Percentiles rank a stretch among this genome's conserved stretches.
phyloP scores from a whole-genome alignment of 305 asterid species.

The Withania somnifera region DNA sequence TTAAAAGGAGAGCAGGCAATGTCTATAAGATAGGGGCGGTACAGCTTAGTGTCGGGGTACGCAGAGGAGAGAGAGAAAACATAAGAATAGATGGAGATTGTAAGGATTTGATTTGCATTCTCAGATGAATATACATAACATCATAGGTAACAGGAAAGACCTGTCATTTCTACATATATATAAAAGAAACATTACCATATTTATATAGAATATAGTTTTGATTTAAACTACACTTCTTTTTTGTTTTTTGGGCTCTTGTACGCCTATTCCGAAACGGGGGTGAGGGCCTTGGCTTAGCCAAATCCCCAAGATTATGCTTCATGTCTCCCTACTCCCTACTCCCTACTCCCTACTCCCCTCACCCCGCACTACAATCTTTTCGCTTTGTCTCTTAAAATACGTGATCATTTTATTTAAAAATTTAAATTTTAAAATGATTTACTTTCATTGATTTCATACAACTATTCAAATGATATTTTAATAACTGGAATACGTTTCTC shows the following conservation, averaged over 20 bases:
- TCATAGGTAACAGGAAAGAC: conserved; percentile 14
- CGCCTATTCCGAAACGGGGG: conserved; percentile 42
- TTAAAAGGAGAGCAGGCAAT: neutral
- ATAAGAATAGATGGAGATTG: conserved; percentile 3
- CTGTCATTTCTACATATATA: conserved; percentile 32
- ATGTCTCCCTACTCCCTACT: conserved; percentile 17
- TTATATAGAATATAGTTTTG: neutral
- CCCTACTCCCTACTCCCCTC: too few relatives aligned
- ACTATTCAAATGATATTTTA: neutral
- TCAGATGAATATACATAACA: neutral
- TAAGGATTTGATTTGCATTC: conserved; percentile 21
- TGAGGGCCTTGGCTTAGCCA: conserved; percentile 33
- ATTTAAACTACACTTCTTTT: neutral
- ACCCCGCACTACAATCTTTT: neutral
- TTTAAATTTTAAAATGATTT: neutral
- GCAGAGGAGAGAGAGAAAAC: conserved; percentile 4
- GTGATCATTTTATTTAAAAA: neutral
- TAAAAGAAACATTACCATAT: too few relatives aligned
- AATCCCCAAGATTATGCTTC: conserved; percentile 38
- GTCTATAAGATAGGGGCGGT: neutral
- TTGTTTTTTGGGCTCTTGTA: conserved; percentile 25
- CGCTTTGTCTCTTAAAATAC: neutral
- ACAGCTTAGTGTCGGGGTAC: conserved; percentile 35
- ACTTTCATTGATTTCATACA: neutral
- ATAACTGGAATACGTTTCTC: too few relatives aligned